phyloP scores from a whole-genome alignment of 2,329 filamentous ascomycete species.

The Bipolaris bicolor region DNA sequence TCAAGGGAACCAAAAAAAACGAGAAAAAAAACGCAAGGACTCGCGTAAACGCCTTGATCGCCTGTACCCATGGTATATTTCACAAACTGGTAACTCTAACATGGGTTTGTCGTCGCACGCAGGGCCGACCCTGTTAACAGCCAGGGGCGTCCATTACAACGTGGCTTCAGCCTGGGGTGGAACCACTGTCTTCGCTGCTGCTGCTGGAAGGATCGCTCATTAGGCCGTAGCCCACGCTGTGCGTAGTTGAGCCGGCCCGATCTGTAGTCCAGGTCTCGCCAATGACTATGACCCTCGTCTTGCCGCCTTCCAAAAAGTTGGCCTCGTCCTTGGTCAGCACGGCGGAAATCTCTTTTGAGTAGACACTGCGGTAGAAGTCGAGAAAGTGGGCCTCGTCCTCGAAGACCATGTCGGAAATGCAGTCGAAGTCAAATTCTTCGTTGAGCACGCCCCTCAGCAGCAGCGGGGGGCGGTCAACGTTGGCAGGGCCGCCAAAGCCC shows the following conservation, averaged over 20 bases:
- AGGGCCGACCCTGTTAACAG: background rate
- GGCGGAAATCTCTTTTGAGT: conserved; percentile 28
- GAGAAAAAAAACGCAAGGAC: too few relatives aligned
- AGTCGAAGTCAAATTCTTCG: conserved; percentile 36
- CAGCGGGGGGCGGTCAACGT: conserved; percentile 30
- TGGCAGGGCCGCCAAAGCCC: conserved; percentile 36
- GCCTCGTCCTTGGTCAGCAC: conserved; percentile 33
- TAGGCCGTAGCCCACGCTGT: conserved; percentile 8
- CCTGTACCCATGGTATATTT: too few relatives aligned
- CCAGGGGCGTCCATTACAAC: background rate
- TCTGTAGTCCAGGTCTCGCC: conserved; percentile 32
- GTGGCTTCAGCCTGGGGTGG: conserved; percentile 19
- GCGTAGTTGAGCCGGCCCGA: conserved; percentile 17
- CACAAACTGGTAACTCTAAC: too few relatives aligned
- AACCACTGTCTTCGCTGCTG: conserved; percentile 24
- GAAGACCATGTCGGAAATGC: conserved; percentile 34
- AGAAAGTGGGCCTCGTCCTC: conserved; percentile 30
- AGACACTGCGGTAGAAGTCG: conserved; percentile 35
- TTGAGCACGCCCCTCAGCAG: conserved; percentile 31
- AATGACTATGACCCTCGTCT: conserved; percentile 33
- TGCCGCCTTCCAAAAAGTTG: conserved; percentile 29
- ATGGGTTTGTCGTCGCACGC: too few relatives aligned
- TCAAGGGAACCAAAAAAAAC: too few relatives aligned
- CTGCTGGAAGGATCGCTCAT: conserved; percentile 21
- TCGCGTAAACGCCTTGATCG: too few relatives aligned